These are phyloP conservation scores for Trichosporon ovoides DNA, from an alignment of 1,284 basidiomycete species.

Conservation along the genomic window DNA sequence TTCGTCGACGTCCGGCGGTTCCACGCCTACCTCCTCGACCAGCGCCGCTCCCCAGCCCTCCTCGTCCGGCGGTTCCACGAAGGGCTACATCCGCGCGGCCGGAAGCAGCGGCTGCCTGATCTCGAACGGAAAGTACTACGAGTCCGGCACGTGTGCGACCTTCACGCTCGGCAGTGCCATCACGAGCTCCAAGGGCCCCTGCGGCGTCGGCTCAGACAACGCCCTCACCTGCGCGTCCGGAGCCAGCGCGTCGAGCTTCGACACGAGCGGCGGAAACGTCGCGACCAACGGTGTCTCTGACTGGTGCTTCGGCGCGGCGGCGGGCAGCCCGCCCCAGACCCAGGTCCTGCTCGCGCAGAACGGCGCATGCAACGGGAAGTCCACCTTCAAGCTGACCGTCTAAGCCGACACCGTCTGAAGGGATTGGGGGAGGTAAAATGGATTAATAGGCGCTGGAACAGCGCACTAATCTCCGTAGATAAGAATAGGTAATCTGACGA, in stretches of 20 bases:
- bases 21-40: not conserved
- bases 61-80: not conserved
- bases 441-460: no score
- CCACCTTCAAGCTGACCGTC: slow-evolving; percentile 5
- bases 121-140: slow-evolving; percentile 5
- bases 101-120: not conserved
- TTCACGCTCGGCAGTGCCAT: not conserved
- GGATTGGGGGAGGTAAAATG: no score
- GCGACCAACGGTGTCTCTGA: not conserved
- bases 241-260: not conserved
- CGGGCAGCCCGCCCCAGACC: slow-evolving; percentile 4
- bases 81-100: not conserved
- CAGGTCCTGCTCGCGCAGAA: not conserved
- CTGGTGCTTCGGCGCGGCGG: slow-evolving; percentile 7
- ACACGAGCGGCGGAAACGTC: not conserved
- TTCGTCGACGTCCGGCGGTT: no score
- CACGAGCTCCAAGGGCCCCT: slow-evolving; percentile 1
- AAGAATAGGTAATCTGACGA: no score
- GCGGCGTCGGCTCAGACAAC: not conserved
- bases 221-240: not conserved
- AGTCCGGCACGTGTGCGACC: slow-evolving; percentile 3
- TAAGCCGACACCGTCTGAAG: no score
- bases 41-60: not conserved
- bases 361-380: not conserved
- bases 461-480: no score